Base-by-base conservation (phyloP, 495 filamentous ascomycete genomes). In the Penicillium pulvis region DNA sequence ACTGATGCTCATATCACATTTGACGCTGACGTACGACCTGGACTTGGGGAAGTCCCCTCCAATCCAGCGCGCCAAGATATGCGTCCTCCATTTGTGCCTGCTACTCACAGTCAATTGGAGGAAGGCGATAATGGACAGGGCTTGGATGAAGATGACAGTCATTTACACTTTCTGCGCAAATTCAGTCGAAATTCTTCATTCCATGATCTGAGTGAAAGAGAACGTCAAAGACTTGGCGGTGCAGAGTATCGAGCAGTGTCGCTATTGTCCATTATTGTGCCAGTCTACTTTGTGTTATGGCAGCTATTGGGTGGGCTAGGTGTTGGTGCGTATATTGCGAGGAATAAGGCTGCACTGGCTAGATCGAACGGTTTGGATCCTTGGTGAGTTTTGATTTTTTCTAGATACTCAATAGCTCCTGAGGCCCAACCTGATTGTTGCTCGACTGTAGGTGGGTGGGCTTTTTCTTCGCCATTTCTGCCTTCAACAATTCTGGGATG, bases 171-270 rank as follows among this genome's bases (percentile, higher is more conserved):
- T 4, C 33, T 36, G 14, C 33, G 4, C 33, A 36, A 36, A 12
- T 75, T 73, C 4, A 75, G 73, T 3, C 80, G 89, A n/a, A 93
- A 93, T 69, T 86, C 85, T 14, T 85, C 88, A 57, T 92, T 94
- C 65, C 81, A 88, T 64, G 81, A 82, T 39, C 73, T 96, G 14
- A 84, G 82, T 3, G 73, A 78, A 6, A 80, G 81, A 19, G 89
- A 96, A 65, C 82, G 90, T 12, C 85, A 89, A 56, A 74, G 80
- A 55, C 81, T 96, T 6, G 90, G 90, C 24, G 91, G 91, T 2
- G 87, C 85, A 45, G 91, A 96, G 71, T 94, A 94, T 63, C 81
- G 84, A 55, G 90, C 91, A 10, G 79, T 94, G 11, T 84, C 79
- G 16, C 75, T 92, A 7, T 76, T 97, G 26, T 78, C 85, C 1